Evolutionary conservation across 192 early-diverging fungal species (phyloP).

Genomic region (Backusella luteola): DNA sequence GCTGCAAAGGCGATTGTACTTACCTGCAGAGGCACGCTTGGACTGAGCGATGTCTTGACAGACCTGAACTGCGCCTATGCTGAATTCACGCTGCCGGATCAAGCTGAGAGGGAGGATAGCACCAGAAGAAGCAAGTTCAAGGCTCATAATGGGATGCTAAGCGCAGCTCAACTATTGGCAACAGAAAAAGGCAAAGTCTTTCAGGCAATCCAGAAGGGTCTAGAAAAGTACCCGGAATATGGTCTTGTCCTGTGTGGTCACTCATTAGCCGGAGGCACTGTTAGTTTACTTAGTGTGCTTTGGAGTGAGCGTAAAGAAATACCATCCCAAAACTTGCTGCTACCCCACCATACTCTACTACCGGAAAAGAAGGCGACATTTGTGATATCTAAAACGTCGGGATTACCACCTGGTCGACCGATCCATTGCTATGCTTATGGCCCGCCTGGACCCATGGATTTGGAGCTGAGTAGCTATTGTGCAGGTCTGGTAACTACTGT

Average conservation of each 20-base stretch:
- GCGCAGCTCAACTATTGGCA: slow-evolving; percentile 70
- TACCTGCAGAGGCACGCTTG: slow-evolving; percentile 85
- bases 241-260: slow-evolving; percentile 85
- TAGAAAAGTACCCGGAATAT: slow-evolving; percentile 76
- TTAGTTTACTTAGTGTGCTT: slow-evolving; percentile 70
- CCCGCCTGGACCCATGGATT: slow-evolving; percentile 71
- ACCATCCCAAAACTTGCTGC: slow-evolving; percentile 26
- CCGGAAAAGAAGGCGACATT: slow-evolving; percentile 47
- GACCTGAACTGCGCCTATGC: slow-evolving; percentile 82
- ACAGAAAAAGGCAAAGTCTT: slow-evolving; percentile 65
- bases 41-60: slow-evolving; percentile 81
- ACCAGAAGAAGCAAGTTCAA: slow-evolving; percentile 34
- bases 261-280: slow-evolving; percentile 86
- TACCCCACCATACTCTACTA: slow-evolving; percentile 26
- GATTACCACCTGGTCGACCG: slow-evolving; percentile 65
- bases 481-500: slow-evolving; percentile 75
- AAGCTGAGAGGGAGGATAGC: not conserved
- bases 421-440: slow-evolving; percentile 88
- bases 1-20: slow-evolving; percentile 71
- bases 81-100: slow-evolving; percentile 44
- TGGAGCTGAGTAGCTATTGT: slow-evolving; percentile 66
- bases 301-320: slow-evolving; percentile 58
- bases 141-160: slow-evolving; percentile 86
- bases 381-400: slow-evolving; percentile 59
- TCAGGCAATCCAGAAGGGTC: slow-evolving; percentile 64